phyloP scores from a whole-genome alignment of 129 eudicot genomes.

The Oenanthe sinensis region DNA sequence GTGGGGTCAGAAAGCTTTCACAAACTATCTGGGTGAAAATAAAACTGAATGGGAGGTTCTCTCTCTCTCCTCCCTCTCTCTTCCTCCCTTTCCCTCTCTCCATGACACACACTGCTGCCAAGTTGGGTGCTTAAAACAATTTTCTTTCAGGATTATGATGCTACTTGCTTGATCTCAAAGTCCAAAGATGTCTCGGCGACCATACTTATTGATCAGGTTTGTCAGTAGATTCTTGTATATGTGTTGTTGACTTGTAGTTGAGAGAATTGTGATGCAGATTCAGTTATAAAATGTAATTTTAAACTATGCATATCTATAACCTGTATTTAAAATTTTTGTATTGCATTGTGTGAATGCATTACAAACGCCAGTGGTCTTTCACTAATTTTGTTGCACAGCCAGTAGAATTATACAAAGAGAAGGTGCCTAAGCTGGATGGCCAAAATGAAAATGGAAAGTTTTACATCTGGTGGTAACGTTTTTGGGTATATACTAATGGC shows the following conservation, averaged over 20 bases:
- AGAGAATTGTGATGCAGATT: not conserved
- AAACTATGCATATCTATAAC: not conserved
- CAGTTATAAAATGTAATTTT: not conserved
- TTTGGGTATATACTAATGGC: not conserved
- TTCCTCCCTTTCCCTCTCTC: not conserved
- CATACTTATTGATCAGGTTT: constrained; percentile 92
- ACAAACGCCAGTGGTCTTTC: not conserved
- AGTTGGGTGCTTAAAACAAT: constrained; percentile 15
- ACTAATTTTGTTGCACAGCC: not conserved
- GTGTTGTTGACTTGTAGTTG: not conserved
- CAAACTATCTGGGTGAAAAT: constrained; percentile 80
- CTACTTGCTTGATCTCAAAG: constrained; percentile 71
- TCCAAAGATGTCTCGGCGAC: constrained; percentile 65
- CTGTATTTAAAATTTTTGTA: not conserved
- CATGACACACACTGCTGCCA: not conserved
- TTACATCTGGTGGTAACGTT: not conserved
- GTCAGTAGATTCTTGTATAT: not conserved
- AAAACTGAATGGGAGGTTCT: constrained; percentile 92
- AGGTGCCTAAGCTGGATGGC: not conserved
- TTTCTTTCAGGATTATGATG: constrained; percentile 83
- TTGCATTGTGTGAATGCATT: not conserved
- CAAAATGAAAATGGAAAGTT: not conserved
- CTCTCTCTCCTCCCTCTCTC: not conserved
- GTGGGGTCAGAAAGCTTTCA: constrained; percentile 98
- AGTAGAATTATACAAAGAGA: not conserved